A percentile compares a stretch with the other conserved stretches of the same genome.
phyloP scores from a whole-genome alignment of 2,329 filamentous ascomycete species.

The Fonsecaea pedrosoi region DNA sequence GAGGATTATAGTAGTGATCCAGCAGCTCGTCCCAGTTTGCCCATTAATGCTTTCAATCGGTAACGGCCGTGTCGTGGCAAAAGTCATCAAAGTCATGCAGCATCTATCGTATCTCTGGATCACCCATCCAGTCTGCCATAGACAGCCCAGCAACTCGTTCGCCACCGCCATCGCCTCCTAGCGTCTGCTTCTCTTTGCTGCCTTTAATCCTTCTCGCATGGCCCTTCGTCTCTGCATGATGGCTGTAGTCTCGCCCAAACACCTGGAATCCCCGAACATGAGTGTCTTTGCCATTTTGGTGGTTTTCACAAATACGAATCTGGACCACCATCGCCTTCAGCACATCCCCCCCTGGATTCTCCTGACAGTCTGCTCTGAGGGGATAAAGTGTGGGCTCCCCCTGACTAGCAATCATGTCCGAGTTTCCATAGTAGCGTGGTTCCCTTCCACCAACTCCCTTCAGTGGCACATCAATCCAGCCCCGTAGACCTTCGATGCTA shows the following conservation, averaged over 20 bases:
- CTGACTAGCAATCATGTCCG: slow-evolving; percentile 23
- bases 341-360: slow-evolving; percentile 66
- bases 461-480: slow-evolving; percentile 88
- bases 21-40: background rate
- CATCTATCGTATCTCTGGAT: slow-evolving; percentile 54
- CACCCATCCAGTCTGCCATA: slow-evolving; percentile 58
- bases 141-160: slow-evolving; percentile 45
- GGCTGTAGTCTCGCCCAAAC: slow-evolving; percentile 61
- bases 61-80: background rate
- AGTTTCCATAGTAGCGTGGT: slow-evolving; percentile 36
- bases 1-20: background rate
- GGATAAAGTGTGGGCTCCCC: slow-evolving; percentile 30
- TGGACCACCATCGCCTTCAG: slow-evolving; percentile 89
- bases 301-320: slow-evolving; percentile 90
- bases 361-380: slow-evolving; percentile 21
- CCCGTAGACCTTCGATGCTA: slow-evolving; percentile 54
- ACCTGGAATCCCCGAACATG: slow-evolving; percentile 93
- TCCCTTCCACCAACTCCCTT: slow-evolving; percentile 63
- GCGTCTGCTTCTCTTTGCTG: slow-evolving; percentile 4
- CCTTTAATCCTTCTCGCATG: slow-evolving; percentile 31
- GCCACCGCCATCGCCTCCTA: slow-evolving; percentile 42
- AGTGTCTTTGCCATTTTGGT: slow-evolving; percentile 99
- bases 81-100: slow-evolving; percentile 17
- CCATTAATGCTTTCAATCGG: slow-evolving; percentile 11
- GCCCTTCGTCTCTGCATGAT: slow-evolving; percentile 36